Percentiles rank a stretch among this genome's conserved stretches.
phyloP scores from a whole-genome alignment of 108 stramenopile genomes.

The Cyclotella cryptica region DNA sequence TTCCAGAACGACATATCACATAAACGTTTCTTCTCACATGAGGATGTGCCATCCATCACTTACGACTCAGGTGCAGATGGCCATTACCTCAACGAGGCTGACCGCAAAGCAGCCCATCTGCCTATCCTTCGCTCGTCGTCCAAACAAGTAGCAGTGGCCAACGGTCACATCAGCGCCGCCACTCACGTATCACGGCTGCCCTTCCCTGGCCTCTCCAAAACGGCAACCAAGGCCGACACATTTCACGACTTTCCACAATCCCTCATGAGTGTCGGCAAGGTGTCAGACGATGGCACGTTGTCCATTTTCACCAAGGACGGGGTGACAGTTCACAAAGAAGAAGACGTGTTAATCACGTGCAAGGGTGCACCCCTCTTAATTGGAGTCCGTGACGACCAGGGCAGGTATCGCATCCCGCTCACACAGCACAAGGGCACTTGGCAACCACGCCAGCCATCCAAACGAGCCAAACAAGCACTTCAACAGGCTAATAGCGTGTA shows the following conservation, averaged over 20 bases:
- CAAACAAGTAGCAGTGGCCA: not conserved
- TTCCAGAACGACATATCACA: not conserved
- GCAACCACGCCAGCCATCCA: not conserved
- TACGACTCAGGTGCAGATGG: constrained; percentile 1
- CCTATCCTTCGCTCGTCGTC: not conserved
- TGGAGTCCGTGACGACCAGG: too few species aligned
- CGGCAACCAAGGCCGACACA: not conserved
- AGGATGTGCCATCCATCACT: not conserved
- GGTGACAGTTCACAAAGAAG: not conserved
- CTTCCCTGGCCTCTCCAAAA: not conserved
- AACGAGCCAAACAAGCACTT: not conserved
- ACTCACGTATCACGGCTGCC: not conserved
- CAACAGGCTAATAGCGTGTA: not conserved
- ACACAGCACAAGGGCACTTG: not conserved
- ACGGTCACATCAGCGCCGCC: not conserved
- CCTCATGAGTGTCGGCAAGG: too few species aligned
- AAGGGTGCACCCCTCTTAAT: not conserved
- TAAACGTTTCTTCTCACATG: not conserved
- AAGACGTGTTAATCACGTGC: not conserved
- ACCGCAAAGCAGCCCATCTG: not conserved
- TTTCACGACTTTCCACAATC: not conserved
- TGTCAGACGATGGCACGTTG: not conserved
- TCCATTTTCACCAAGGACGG: too few species aligned
- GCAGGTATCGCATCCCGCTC: not conserved
- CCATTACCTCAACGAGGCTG: not conserved